These are phyloP conservation scores for Rhizoclosmatium globosum DNA, from an alignment of 192 early-diverging fungal genomes.

Conservation along the genomic window DNA sequence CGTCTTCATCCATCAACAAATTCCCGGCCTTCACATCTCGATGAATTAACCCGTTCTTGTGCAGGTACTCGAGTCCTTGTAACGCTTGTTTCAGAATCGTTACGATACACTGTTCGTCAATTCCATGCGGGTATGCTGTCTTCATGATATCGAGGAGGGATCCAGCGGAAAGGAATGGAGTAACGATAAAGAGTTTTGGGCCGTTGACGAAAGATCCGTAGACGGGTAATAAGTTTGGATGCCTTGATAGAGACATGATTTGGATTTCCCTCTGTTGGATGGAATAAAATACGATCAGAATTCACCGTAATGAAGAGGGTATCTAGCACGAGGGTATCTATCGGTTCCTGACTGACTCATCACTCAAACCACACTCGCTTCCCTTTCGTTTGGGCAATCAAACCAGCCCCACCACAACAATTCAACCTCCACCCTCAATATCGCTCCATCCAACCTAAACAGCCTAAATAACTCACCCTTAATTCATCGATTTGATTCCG, in stretches of 20 bases:
- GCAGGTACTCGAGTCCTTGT: conserved; percentile 72
- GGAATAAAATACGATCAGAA: no score
- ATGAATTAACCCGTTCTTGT: conserved; percentile 70
- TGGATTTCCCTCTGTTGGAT: conserved; percentile 76
- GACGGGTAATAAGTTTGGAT: conserved; percentile 84
- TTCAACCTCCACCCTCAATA: not conserved
- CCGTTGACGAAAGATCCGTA: conserved; percentile 85
- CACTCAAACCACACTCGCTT: no score
- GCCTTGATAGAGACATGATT: conserved; percentile 88
- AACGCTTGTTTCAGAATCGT: conserved; percentile 81
- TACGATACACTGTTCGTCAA: conserved; percentile 81
- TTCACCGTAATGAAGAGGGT: no score
- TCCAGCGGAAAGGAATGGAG: conserved; percentile 75
- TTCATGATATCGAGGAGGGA: conserved; percentile 93
- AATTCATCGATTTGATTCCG: conserved; percentile 92
- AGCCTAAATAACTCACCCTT: conserved; percentile 57
- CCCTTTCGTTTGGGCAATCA: no score
- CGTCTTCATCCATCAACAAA: conserved; percentile 67
- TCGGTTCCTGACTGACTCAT: no score
- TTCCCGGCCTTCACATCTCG: conserved; percentile 78
- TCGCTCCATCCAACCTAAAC: not conserved
- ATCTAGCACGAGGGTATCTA: no score
- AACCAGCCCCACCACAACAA: not conserved
- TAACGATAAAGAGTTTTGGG: conserved; percentile 83
- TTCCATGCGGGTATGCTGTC: conserved; percentile 79